phyloP scores from a whole-genome alignment of 139 green algal genomes.

The Chlamydomonas incerta region DNA sequence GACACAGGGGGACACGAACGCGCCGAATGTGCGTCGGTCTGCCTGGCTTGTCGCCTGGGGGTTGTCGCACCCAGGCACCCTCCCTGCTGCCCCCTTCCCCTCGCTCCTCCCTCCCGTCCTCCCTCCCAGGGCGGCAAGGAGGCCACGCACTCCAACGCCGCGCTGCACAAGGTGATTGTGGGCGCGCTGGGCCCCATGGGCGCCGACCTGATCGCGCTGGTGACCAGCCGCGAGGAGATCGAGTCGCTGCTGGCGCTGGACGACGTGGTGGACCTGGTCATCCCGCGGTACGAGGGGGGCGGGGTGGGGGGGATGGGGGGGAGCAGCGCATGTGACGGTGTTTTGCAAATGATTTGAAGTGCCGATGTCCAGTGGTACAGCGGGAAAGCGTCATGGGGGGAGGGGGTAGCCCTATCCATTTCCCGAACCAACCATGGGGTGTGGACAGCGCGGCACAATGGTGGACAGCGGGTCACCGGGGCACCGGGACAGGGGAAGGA shows the following conservation, averaged over 20 bases:
- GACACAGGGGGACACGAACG: too few relatives aligned
- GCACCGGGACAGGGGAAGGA: too few relatives aligned
- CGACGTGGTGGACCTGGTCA: slow-evolving; percentile 97
- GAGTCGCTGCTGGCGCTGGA: slow-evolving; percentile 93
- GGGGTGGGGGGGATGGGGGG: neutral
- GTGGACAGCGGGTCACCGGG: too few relatives aligned
- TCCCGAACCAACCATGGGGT: too few relatives aligned
- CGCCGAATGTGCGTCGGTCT: too few relatives aligned
- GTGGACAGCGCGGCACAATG: too few relatives aligned
- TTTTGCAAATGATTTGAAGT: too few relatives aligned
- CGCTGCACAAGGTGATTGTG: slow-evolving; percentile 87
- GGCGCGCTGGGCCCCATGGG: slow-evolving; percentile 62
- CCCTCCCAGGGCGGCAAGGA: slow-evolving; percentile 92
- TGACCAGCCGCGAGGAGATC: slow-evolving; percentile 92
- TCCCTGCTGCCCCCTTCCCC: neutral
- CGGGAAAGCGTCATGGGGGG: too few relatives aligned
- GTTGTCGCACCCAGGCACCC: neutral
- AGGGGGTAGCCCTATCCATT: too few relatives aligned
- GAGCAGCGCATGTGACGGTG: too few relatives aligned
- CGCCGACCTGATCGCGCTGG: slow-evolving; percentile 85
- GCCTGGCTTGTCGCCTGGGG: too few relatives aligned
- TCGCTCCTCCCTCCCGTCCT: neutral
- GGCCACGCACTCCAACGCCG: slow-evolving; percentile 84
- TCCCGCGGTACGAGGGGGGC: slow-evolving; percentile 79
- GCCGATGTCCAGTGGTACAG: too few relatives aligned